Evolutionary conservation across 1,284 basidiomycete species (phyloP), one percentile per base, ranked within the genome.

Genomic region (Sporisorium exsertum): DNA sequence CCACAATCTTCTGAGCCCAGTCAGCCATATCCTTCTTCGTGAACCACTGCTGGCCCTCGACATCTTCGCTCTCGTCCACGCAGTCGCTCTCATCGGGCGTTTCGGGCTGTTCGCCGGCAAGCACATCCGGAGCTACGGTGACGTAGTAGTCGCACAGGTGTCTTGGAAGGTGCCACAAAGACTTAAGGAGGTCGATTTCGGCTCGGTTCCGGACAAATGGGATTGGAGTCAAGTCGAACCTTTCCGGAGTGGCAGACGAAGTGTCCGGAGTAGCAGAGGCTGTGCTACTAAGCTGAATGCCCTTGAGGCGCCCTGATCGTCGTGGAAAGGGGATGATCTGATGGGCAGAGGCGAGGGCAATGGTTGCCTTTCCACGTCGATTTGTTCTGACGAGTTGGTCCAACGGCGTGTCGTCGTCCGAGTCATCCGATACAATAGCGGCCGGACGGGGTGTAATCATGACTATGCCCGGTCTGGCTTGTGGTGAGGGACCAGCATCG

Each of bases 381-480:
- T 16, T 27, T 12, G 15, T 24, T 7, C 33, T 18, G 27, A 5
- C n/a, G 22, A 52, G 32, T 40, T 43, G 22, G 26, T 29, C n/a
- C 10, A 55, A 26, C 15, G 60, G 53, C 3, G 12, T n/a, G 46
- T 64, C 61, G 46, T 57, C 54, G 37, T 57, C 54, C 20, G 45
- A 26, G 24, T 57, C 47, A 6, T 46, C 54, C 26, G 15, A 43
- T 20, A 33, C 53, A 9, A 9, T 26, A 6, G 22, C 3, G n/a
- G 16, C 12, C 22, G 22, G 1, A n/a, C 35, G 26, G 20, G n/a
- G 27, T n/a, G 18, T 6, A 27, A 9, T 10, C 7, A n/a, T 49
- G 5, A 9, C 46, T 5, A 27, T 29, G 13, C 26, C 45, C 10
- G 12, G 27, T 5, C 29, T 10, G 18, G 8, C 27, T 12, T 10